Percentiles rank a stretch among this genome's conserved stretches.
Evolutionary conservation across 169 alveolate species (phyloP).

Genomic region (Plasmodium gallinaceum): DNA sequence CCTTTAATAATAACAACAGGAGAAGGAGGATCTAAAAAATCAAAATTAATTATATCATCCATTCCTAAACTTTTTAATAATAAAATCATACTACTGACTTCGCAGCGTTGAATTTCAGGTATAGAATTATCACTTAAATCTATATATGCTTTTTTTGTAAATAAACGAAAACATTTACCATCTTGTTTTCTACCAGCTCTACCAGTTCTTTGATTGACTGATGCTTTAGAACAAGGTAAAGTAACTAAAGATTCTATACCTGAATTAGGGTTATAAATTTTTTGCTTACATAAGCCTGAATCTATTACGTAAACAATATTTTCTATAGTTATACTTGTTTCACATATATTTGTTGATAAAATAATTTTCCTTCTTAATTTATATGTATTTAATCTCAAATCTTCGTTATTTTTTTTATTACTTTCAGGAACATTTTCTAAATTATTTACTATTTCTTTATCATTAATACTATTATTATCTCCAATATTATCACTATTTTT

Average conservation of each 20-base stretch:
- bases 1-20: constrained; percentile 97
- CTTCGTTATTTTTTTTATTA: neutral
- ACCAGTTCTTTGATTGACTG: constrained; percentile 99
- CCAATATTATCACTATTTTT: neutral
- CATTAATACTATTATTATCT: neutral
- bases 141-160: constrained; percentile 96
- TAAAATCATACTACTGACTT: constrained; percentile 94
- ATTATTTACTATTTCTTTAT: neutral
- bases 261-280: constrained; percentile 95
- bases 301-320: constrained; percentile 97
- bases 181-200: constrained; percentile 99
- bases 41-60: constrained; percentile 98
- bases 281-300: constrained; percentile 98
- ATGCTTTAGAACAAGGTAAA: constrained; percentile 99
- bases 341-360: constrained; percentile 99
- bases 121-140: constrained; percentile 96
- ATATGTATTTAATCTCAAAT: constrained; percentile 66
- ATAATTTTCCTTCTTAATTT: constrained; percentile 96
- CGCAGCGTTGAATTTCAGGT: constrained; percentile 98
- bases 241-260: constrained; percentile 98
- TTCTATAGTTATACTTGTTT: constrained; percentile 99
- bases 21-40: constrained; percentile 99
- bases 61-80: constrained; percentile 94
- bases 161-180: constrained; percentile 98
- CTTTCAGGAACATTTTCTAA: neutral